These are phyloP conservation scores for Xerocomus nothofagi DNA, from an alignment of 1,284 basidiomycete genomes.

Conservation along the genomic window DNA sequence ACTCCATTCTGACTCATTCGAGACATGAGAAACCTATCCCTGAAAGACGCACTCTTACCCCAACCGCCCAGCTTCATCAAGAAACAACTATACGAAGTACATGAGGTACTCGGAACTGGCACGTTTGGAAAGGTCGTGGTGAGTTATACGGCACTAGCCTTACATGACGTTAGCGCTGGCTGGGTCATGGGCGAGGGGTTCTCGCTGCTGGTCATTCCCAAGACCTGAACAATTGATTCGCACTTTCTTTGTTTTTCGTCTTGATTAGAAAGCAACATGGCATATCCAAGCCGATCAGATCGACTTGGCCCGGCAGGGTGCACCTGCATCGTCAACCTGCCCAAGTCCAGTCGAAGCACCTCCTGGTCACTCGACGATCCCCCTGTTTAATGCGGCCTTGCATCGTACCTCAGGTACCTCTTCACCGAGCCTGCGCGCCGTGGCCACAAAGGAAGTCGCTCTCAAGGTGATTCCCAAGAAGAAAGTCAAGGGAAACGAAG, in stretches of 20 bases:
- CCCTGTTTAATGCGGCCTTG: slow-evolving; percentile 22
- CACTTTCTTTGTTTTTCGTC: neutral
- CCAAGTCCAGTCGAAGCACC: slow-evolving; percentile 14
- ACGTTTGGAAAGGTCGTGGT: slow-evolving; percentile 89
- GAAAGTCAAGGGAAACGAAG: slow-evolving; percentile 86
- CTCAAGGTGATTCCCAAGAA: slow-evolving; percentile 90
- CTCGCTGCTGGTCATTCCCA: neutral
- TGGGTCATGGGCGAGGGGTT: slow-evolving; percentile 1
- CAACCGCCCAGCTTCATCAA: slow-evolving; percentile 84
- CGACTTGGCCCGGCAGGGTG: slow-evolving; percentile 56
- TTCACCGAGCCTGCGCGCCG: slow-evolving; percentile 22
- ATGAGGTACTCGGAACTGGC: slow-evolving; percentile 74
- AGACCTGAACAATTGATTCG: neutral
- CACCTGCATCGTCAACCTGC: slow-evolving; percentile 40
- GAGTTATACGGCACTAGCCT: slow-evolving; percentile 32
- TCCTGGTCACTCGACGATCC: slow-evolving; percentile 27
- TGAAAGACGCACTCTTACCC: slow-evolving; percentile 57
- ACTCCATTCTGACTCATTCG: neutral
- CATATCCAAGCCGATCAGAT: slow-evolving; percentile 62
- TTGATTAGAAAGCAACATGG: slow-evolving; percentile 64
- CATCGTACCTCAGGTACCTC: slow-evolving; percentile 28
- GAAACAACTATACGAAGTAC: slow-evolving; percentile 78
- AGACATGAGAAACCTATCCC: slow-evolving; percentile 37
- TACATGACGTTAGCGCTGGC: neutral
- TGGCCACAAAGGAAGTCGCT: slow-evolving; percentile 71